Evolutionary conservation across 2,329 filamentous ascomycete genomes (phyloP).

Genomic region (Aspergillus pseudoviridinutans): DNA sequence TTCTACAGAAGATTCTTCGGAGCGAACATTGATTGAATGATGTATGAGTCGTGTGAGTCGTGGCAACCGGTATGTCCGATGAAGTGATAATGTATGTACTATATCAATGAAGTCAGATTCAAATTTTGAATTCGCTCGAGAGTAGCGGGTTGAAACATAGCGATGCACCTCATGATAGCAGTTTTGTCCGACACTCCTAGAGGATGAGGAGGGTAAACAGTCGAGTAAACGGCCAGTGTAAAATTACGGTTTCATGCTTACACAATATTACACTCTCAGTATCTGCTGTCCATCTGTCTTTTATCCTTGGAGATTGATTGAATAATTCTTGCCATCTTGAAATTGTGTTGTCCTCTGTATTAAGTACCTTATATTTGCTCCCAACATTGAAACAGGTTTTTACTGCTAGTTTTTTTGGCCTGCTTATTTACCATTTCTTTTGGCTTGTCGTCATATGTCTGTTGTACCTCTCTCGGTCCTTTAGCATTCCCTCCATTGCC

Average conservation of each 20-base stretch:
- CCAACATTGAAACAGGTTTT: neutral
- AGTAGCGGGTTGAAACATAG: neutral
- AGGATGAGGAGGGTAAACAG: neutral
- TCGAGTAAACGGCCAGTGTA: neutral
- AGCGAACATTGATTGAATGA: constrained; percentile 42
- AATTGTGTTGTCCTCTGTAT: neutral
- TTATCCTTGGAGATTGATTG: neutral
- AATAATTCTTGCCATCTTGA: neutral
- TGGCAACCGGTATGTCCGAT: neutral
- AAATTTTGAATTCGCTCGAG: neutral
- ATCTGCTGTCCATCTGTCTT: no score
- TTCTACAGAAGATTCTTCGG: constrained; percentile 66
- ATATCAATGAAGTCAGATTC: neutral
- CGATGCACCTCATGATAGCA: neutral
- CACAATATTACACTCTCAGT: neutral
- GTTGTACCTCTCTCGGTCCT: neutral
- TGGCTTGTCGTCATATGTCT: neutral
- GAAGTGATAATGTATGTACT: neutral
- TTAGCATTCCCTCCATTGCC: neutral
- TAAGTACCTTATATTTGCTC: neutral
- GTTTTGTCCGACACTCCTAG: neutral
- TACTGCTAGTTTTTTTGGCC: no score
- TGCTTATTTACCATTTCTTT: no score
- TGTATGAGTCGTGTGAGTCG: neutral
- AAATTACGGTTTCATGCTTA: neutral